Conservation (phyloP, 768 basidiomycete species). For the Kwoniella botswanensis region DNA sequence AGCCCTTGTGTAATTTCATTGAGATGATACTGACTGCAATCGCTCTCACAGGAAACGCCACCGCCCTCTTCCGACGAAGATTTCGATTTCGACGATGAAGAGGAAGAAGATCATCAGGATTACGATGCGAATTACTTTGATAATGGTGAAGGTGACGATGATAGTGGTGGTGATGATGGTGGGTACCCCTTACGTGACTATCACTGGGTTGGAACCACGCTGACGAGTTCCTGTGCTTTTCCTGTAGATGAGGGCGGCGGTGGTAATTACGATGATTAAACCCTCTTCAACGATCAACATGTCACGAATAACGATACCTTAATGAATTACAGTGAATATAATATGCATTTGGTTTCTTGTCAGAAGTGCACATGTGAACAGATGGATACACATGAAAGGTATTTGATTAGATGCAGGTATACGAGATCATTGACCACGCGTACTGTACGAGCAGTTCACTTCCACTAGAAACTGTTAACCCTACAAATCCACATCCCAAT, state of each 20-base stretch:
- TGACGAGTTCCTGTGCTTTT: not conserved
- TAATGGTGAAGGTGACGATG: constrained; percentile 55
- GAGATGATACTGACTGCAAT: not conserved
- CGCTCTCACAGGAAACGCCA: constrained; percentile 21
- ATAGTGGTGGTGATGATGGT: constrained; percentile 50
- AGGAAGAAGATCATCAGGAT: constrained; percentile 49
- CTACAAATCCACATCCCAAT: constrained; percentile 28
- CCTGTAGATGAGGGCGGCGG: constrained; percentile 30
- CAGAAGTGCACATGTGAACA: not conserved
- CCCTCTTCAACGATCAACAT: not conserved
- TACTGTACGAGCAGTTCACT: too few species aligned
- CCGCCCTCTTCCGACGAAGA: constrained; percentile 39
- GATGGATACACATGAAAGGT: not conserved
- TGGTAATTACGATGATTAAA: constrained; percentile 36
- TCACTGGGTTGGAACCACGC: not conserved
- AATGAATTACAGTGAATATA: not conserved
- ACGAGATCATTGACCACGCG: too few species aligned
- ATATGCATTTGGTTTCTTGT: constrained; percentile 7
- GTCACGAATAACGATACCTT: constrained; percentile 1
- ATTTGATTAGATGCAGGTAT: not conserved
- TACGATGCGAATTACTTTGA: constrained; percentile 56
- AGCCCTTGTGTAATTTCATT: too few species aligned
- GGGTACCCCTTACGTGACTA: not conserved
- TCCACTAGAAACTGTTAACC: not conserved
- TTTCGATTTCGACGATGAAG: constrained; percentile 50